These are phyloP conservation scores for Xanthoconium separans DNA, from an alignment of 1,284 basidiomycete genomes.

Conservation along the genomic window DNA sequence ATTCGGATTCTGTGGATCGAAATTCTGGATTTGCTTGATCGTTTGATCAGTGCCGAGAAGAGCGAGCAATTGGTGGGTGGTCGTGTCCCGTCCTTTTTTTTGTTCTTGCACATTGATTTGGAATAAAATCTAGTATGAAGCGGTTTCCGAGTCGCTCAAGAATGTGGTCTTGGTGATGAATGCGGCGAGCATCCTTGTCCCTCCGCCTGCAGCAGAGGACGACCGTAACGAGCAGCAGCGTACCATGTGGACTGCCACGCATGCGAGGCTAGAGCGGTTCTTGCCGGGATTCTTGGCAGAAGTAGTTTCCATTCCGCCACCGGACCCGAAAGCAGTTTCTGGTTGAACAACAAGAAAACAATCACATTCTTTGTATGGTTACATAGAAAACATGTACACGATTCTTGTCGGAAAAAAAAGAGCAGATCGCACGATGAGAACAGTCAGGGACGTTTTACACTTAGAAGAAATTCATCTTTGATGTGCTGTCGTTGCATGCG, in stretches of 20 bases:
- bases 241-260: constrained; percentile 80
- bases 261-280: constrained; percentile 84
- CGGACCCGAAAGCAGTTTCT: constrained; percentile 16
- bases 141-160: constrained; percentile 94
- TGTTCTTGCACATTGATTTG: constrained; percentile 10
- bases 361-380: constrained; percentile 4
- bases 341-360: constrained; percentile 5
- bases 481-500: constrained; percentile 33
- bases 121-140: constrained; percentile 73
- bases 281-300: constrained; percentile 84
- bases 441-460: background rate
- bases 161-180: constrained; percentile 98
- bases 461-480: constrained; percentile 52
- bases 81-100: background rate
- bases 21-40: constrained; percentile 89
- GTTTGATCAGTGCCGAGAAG: constrained; percentile 84
- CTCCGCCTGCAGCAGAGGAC: constrained; percentile 55
- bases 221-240: constrained; percentile 65
- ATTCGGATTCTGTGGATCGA: constrained; percentile 85
- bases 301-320: constrained; percentile 51
- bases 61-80: constrained; percentile 81
- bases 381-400: constrained; percentile 3
- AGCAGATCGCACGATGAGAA: background rate
- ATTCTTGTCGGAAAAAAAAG: background rate
- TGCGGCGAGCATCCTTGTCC: constrained; percentile 79